phyloP scores from a whole-genome alignment of 345 rosid species.

The Eucalyptus pauciflora region DNA sequence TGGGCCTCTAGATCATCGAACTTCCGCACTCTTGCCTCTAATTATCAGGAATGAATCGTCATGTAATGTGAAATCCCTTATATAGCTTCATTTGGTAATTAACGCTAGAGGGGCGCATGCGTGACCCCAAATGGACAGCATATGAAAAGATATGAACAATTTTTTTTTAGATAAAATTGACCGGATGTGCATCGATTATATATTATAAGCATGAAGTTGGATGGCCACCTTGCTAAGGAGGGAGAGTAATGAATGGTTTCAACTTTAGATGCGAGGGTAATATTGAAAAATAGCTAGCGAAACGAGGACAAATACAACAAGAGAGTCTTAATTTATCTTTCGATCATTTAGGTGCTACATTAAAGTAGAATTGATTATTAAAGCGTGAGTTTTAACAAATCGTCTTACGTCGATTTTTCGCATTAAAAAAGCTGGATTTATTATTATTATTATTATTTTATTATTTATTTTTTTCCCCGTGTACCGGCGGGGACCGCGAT shows the following conservation, averaged over 20 bases:
- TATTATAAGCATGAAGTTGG: background rate
- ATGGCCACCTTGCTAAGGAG: rapidly evolving
- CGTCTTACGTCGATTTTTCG: rapidly evolving
- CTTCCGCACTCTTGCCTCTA: rapidly evolving
- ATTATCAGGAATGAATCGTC: background rate
- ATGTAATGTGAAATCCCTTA: too few species aligned
- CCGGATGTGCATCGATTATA: rapidly evolving
- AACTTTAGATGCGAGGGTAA: background rate
- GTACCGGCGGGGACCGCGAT: background rate
- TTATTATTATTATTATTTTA: too few species aligned
- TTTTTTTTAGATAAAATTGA: background rate
- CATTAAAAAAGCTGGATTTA: too few species aligned
- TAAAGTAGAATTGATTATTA: too few species aligned
- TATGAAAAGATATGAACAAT: rapidly evolving
- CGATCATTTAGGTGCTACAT: rapidly evolving
- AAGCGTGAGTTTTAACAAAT: rapidly evolving
- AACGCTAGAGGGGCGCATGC: rapidly evolving
- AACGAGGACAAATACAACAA: rapidly evolving
- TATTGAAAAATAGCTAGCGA: background rate
- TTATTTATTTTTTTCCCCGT: too few species aligned
- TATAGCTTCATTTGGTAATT: background rate
- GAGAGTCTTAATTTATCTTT: too few species aligned
- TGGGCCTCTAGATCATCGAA: rapidly evolving
- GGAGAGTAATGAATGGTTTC: background rate
- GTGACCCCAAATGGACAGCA: rapidly evolving